Percentiles rank a stretch among this genome's conserved stretches.
Conservation (phyloP, 306 rosid species). For the Hippophae gyantsensis region DNA sequence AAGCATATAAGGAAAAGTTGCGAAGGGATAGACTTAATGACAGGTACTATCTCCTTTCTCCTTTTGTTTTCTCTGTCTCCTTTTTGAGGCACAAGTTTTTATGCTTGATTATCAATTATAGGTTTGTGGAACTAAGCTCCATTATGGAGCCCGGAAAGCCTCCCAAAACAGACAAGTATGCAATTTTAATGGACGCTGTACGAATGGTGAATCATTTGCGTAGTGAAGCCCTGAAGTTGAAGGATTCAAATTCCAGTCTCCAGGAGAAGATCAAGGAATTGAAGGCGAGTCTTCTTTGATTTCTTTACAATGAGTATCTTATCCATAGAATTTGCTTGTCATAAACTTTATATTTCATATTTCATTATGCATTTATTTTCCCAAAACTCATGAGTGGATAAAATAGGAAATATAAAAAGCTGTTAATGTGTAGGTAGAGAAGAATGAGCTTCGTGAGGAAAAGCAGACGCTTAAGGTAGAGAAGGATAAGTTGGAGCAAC, state of each 20-base stretch:
- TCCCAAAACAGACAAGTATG: slow-evolving; percentile 88
- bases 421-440: slow-evolving; percentile 45
- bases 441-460: slow-evolving; percentile 90
- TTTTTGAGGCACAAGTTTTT: slow-evolving; percentile 14
- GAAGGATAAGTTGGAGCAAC: slow-evolving; percentile 85
- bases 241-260: slow-evolving; percentile 67
- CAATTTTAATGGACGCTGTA: slow-evolving; percentile 71
- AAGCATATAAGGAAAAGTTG: slow-evolving; percentile 90
- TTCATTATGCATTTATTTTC: background rate
- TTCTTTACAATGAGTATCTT: background rate
- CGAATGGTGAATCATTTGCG: slow-evolving; percentile 83
- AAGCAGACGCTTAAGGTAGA: slow-evolving; percentile 85
- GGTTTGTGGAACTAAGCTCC: slow-evolving; percentile 84
- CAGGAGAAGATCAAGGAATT: slow-evolving; percentile 92
- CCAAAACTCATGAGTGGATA: background rate
- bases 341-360: background rate
- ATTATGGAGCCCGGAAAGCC: slow-evolving; percentile 91
- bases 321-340: slow-evolving; percentile 6
- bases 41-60: slow-evolving; percentile 38
- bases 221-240: slow-evolving; percentile 73
- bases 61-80: background rate
- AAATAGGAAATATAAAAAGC: background rate
- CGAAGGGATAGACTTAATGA: slow-evolving; percentile 93
- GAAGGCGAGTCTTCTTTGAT: slow-evolving; percentile 38
- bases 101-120: slow-evolving; percentile 27